Conservation (phyloP, 1,139 yeast genomes). For the Geotrichum carabidarum region DNA sequence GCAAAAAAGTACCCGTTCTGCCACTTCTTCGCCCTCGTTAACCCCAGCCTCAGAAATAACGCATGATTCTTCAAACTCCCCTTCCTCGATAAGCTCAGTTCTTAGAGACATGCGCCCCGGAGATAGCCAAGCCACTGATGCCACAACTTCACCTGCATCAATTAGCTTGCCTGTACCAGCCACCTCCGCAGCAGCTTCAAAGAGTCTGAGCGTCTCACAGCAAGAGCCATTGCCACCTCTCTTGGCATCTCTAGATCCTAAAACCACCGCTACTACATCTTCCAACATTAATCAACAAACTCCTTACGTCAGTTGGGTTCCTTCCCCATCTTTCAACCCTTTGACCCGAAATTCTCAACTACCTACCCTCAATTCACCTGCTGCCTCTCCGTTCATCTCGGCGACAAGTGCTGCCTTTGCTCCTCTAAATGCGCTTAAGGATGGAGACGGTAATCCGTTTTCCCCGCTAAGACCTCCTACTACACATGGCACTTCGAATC, state of each 20-base stretch:
- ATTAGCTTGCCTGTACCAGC: neutral
- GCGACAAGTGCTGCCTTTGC: conserved; percentile 4
- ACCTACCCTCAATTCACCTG: conserved; percentile 3
- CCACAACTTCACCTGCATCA: neutral
- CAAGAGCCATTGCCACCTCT: neutral
- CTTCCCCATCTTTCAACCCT: conserved; percentile 12
- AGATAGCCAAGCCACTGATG: neutral
- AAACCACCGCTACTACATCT: neutral
- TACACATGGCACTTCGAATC: neutral
- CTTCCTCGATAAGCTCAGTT: neutral
- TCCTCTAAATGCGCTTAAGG: conserved; percentile 1
- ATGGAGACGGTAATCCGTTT: conserved; percentile 5
- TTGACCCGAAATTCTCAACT: conserved; percentile 1
- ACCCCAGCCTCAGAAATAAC: neutral
- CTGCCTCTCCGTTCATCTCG: neutral
- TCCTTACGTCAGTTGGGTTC: conserved; percentile 9
- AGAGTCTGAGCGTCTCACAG: neutral
- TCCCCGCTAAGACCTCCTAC: conserved; percentile 9
- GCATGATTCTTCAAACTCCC: neutral
- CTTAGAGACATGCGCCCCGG: neutral
- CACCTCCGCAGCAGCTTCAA: conserved; percentile 1
- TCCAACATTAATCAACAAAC: conserved; percentile 2
- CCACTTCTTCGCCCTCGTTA: neutral
- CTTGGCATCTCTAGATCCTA: conserved; percentile 2
- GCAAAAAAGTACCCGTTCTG: neutral